Percentiles rank a stretch among this genome's conserved stretches.
These are phyloP conservation scores for Cronartium quercuum DNA, from an alignment of 1,284 basidiomycete species.

Conservation along the genomic window DNA sequence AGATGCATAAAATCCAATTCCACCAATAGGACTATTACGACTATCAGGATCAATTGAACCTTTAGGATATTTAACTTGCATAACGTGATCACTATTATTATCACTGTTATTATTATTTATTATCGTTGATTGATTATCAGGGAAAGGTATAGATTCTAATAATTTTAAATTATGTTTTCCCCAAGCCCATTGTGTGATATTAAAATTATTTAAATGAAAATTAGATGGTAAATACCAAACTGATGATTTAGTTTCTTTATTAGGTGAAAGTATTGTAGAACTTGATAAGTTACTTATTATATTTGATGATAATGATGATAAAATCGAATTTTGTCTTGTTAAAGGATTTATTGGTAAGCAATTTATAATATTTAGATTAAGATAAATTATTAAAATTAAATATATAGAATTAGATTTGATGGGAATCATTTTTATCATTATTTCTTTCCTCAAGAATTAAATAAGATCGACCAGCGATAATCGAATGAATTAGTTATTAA, in stretches of 20 bases:
- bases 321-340: too few species aligned
- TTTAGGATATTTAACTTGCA: conserved; percentile 21
- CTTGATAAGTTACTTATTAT: too few species aligned
- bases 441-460: too few species aligned
- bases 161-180: background rate
- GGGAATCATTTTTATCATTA: too few species aligned
- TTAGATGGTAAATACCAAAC: background rate
- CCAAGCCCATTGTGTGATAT: background rate
- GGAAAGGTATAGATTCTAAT: background rate
- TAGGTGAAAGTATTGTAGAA: too few species aligned
- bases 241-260: background rate
- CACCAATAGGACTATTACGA: background rate
- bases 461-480: too few species aligned
- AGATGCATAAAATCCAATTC: conserved; percentile 1
- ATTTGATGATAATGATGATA: too few species aligned
- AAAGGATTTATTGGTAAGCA: too few species aligned
- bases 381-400: too few species aligned
- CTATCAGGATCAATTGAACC: background rate
- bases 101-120: background rate
- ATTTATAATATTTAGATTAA: too few species aligned
- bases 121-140: background rate
- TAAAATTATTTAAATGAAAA: background rate
- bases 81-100: background rate
- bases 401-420: too few species aligned
- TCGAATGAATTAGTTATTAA: too few species aligned